Conservation (phyloP, 768 basidiomycete genomes). For the Pisolithus microcarpus region DNA sequence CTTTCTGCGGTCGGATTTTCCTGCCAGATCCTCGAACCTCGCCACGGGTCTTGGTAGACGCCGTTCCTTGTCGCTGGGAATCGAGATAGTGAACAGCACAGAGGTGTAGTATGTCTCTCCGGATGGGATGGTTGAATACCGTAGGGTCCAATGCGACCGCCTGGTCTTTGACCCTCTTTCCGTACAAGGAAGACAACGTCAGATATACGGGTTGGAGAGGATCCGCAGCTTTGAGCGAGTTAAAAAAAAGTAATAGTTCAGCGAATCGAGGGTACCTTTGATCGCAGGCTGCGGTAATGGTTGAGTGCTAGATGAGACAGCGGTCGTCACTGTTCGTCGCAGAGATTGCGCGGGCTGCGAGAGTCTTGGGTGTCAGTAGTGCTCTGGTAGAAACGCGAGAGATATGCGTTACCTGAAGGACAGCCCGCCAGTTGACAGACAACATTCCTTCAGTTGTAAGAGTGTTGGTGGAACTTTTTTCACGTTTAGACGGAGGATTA, state of each 20-base stretch:
- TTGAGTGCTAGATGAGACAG: conserved; percentile 3
- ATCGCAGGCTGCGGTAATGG: not conserved
- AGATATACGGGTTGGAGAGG: conserved; percentile 48
- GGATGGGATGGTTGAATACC: conserved; percentile 86
- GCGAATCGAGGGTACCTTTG: conserved; percentile 13
- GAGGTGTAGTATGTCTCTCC: conserved; percentile 87
- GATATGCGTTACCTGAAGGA: not conserved
- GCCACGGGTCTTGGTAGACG: conserved; percentile 83
- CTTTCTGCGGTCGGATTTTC: conserved; percentile 91
- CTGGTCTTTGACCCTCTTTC: conserved; percentile 35
- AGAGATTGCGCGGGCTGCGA: not conserved
- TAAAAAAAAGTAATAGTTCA: conserved; percentile 4
- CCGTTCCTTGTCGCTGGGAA: conserved; percentile 84
- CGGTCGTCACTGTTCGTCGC: conserved; percentile 9
- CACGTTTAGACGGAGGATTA: too few species aligned
- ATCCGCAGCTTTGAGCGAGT: conserved; percentile 28
- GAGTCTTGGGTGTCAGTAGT: not conserved
- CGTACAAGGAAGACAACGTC: conserved; percentile 49
- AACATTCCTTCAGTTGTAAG: too few species aligned
- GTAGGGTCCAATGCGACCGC: conserved; percentile 64
- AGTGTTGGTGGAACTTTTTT: too few species aligned
- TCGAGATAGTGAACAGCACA: conserved; percentile 87
- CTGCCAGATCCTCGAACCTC: conserved; percentile 85
- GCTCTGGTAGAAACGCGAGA: not conserved
- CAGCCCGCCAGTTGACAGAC: not conserved